Evolutionary conservation across 768 basidiomycete genomes (phyloP), one percentile per base, ranked within the genome.

Genomic region (Psilocybe sp.): DNA sequence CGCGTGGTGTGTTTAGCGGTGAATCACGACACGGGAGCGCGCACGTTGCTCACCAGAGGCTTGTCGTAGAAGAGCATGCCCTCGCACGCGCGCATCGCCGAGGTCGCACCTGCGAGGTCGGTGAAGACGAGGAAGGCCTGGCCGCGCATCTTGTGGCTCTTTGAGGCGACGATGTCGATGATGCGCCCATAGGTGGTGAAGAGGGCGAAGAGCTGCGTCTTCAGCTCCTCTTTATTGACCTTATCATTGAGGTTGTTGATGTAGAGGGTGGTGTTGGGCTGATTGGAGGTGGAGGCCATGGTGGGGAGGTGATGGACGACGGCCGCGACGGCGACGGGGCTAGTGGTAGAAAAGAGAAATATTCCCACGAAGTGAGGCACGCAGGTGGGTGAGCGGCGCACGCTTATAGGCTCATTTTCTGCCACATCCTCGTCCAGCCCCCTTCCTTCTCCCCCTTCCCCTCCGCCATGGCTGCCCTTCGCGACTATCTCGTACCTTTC

Each of bases 51-150:
- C 67, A 94, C 93, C 71, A 96, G 78, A 20, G 90, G 89, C 63
- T 92, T 94, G 62, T 92, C 89, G 64, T 96, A 97, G 69, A 96
- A 96, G 20, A 82, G 55, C 82, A 96, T 90, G 47, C 96, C 96
- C 61, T 92, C 89, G 64, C 94, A 88, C 40, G 88, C 92, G 43
- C 96, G 80, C 83, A 98, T 80, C 33, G 96, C 96, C 47, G 92
- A 82, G 5, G 96, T 98, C 50, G 93, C 92, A 47, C 85, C 83
- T 9, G 90, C 82, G 44, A 96, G 84, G 71, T 98, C 96, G 44
- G 82, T 80, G 71, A 97, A 98, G 60, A 96, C 93, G 62, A 98
- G 85, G 70, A 97, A 98, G 1, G 96, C 96, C 69, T 97, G 94
- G 16, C 94, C 95, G 56, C 87, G 81, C 85, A 90, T 92, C 68